Evolutionary conservation across 345 rosid species (phyloP).

Genomic region (Draba incana): DNA sequence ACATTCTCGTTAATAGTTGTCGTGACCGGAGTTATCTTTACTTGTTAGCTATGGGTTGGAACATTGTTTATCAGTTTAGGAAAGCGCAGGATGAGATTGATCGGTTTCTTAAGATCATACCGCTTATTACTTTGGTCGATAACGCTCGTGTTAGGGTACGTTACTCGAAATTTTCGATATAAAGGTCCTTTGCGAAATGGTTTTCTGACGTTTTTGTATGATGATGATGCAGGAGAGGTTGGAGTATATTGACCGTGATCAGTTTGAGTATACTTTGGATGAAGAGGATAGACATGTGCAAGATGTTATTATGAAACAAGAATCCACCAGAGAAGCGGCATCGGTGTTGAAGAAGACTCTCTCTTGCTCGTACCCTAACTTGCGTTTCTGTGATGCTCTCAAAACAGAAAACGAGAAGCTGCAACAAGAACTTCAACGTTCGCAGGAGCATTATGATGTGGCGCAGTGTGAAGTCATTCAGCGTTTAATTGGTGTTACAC

Average conservation of each 20-base stretch:
- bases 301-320: conserved; percentile 72
- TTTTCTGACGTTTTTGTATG: background rate
- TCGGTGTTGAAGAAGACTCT: conserved; percentile 77
- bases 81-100: conserved; percentile 97
- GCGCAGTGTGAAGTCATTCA: conserved; percentile 88
- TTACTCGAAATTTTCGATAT: background rate
- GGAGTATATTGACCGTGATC: conserved; percentile 88
- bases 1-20: conserved; percentile 78
- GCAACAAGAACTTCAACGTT: conserved; percentile 76
- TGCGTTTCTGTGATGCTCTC: conserved; percentile 83
- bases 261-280: conserved; percentile 82
- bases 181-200: background rate
- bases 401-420: conserved; percentile 78
- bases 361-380: conserved; percentile 84
- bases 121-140: conserved; percentile 93
- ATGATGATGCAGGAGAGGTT: conserved; percentile 67
- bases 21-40: conserved; percentile 93
- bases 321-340: conserved; percentile 65
- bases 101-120: conserved; percentile 83
- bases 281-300: conserved; percentile 94
- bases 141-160: conserved; percentile 91
- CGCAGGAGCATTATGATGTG: conserved; percentile 83
- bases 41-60: conserved; percentile 99
- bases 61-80: conserved; percentile 93
- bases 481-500: conserved; percentile 82